phyloP scores from a whole-genome alignment of 352 stramenopile genomes.

The Phytophthora citrophthora region DNA sequence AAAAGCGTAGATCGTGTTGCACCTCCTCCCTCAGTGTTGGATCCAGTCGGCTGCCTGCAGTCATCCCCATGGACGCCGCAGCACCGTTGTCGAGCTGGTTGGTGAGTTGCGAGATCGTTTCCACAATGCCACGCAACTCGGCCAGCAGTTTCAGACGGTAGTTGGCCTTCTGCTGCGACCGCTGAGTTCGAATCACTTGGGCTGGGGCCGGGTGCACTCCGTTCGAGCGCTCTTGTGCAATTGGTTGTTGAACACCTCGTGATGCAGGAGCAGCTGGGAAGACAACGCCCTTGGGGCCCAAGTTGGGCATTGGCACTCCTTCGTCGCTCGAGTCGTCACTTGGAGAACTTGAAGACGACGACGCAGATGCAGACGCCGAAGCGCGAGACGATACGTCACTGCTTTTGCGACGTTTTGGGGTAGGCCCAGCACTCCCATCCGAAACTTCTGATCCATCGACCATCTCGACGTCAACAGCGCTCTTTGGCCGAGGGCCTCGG shows the following conservation, averaged over 20 bases:
- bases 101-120: conserved; percentile 34
- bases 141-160: conserved; percentile 35
- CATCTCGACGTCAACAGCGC: conserved; percentile 2
- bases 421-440: conserved; percentile 15
- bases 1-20: conserved; percentile 38
- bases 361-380: conserved; percentile 14
- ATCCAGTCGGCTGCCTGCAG: conserved; percentile 20
- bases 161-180: conserved; percentile 28
- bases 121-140: conserved; percentile 39
- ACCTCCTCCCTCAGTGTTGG: conserved; percentile 35
- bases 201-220: conserved; percentile 7
- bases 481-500: conserved; percentile 16
- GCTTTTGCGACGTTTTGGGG: conserved; percentile 16
- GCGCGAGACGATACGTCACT: conserved; percentile 18
- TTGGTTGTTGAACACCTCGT: neutral
- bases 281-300: conserved; percentile 1
- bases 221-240: conserved; percentile 3
- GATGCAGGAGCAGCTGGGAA: neutral
- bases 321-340: conserved; percentile 26
- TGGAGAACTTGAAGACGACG: conserved; percentile 21
- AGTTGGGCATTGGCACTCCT: conserved; percentile 7
- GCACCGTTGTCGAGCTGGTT: conserved; percentile 28
- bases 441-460: conserved; percentile 20
- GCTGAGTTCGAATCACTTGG: conserved; percentile 6
- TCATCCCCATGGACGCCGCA: conserved; percentile 19